phyloP scores from a whole-genome alignment of 495 filamentous ascomycete species.

The Tetracladium marchalianum region DNA sequence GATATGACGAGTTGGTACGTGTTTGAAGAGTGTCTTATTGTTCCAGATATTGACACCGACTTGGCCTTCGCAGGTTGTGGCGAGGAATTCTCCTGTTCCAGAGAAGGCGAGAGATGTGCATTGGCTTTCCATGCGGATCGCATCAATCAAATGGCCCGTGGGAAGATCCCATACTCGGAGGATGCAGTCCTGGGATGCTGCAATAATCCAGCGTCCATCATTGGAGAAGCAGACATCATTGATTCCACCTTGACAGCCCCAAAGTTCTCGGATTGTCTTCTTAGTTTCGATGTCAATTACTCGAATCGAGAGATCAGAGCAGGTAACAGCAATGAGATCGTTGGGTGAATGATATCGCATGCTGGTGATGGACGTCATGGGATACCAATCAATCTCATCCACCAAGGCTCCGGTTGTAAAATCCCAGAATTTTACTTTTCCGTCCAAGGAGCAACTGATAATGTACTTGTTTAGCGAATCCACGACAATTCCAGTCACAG shows the following conservation, averaged over 20 bases:
- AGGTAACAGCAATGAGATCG: slow-evolving; percentile 82
- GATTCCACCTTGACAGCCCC: slow-evolving; percentile 73
- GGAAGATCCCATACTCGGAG: slow-evolving; percentile 93
- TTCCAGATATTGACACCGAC: slow-evolving; percentile 93
- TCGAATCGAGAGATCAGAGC: slow-evolving; percentile 79
- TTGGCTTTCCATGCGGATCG: slow-evolving; percentile 61
- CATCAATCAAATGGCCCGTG: slow-evolving; percentile 89
- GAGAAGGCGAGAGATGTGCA: slow-evolving; percentile 84
- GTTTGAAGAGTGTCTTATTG: slow-evolving; percentile 81
- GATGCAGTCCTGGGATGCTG: slow-evolving; percentile 71
- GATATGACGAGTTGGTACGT: slow-evolving; percentile 73
- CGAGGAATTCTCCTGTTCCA: slow-evolving; percentile 81
- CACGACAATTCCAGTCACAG: slow-evolving; percentile 76
- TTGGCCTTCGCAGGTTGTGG: slow-evolving; percentile 72
- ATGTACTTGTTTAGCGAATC: slow-evolving; percentile 76
- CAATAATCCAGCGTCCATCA: slow-evolving; percentile 89
- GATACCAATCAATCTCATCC: slow-evolving; percentile 77
- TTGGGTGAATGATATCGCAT: slow-evolving; percentile 69
- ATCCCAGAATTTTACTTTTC: slow-evolving; percentile 98
- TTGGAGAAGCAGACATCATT: slow-evolving; percentile 87
- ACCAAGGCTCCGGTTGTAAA: slow-evolving; percentile 68
- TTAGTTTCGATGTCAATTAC: slow-evolving; percentile 86
- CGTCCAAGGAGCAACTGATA: slow-evolving; percentile 80
- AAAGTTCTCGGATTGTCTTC: slow-evolving; percentile 83
- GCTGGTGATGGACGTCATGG: slow-evolving; percentile 65